Evolutionary conservation across 2,329 filamentous ascomycete genomes (phyloP), one percentile per base, ranked within the genome.

Genomic region (Ceratocystis destructans): DNA sequence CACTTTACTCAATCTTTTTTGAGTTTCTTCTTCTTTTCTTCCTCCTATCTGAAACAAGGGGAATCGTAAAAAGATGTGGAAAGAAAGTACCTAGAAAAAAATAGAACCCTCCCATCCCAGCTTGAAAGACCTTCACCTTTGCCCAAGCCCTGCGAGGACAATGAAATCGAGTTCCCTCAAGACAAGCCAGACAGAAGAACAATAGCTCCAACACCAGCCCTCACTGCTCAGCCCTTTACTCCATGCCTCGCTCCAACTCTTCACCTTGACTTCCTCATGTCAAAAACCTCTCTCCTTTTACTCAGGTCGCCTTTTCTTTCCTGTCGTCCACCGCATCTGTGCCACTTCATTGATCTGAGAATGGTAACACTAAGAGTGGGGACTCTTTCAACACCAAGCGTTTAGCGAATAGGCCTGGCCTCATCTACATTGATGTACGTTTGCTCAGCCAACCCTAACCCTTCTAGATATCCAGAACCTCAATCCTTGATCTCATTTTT

Each of bases 351-450:
- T 33, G 53, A 57, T 57, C 28, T 57, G 53, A 57, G 22, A 57
- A 12, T 57, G 25, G 53, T 57, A 57, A 57, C 53, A 57, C 53
- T 57, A 57, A 57, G 33, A 57, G 53, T 57, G 53, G 53, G 15
- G 53, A 17, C 17, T 57, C 20, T 31, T 33, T 33, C n/a, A 41
- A 12, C 25, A 57, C 53, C 53, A 57, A 57, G 53, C 53, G 53
- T 28, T 33, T 31, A 57, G 31, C 10, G 6, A 55, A 12, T 15
- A 7, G 50, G 20, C 12, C 3, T 10, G 50, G 20, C 25, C 20
- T 41, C 37, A 41, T 10, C 4, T 41, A 15, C 37, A 10, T 41
- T 15, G 12, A 41, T 41, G 10, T 15, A 4, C 37, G 12, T 12
- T 15, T 41, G 12, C 12, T 41, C 25, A 4, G 2, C 7, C 7